Evolutionary conservation across 805 yeast genomes (phyloP).

Genomic region (Tanozyma kutaoensis): DNA sequence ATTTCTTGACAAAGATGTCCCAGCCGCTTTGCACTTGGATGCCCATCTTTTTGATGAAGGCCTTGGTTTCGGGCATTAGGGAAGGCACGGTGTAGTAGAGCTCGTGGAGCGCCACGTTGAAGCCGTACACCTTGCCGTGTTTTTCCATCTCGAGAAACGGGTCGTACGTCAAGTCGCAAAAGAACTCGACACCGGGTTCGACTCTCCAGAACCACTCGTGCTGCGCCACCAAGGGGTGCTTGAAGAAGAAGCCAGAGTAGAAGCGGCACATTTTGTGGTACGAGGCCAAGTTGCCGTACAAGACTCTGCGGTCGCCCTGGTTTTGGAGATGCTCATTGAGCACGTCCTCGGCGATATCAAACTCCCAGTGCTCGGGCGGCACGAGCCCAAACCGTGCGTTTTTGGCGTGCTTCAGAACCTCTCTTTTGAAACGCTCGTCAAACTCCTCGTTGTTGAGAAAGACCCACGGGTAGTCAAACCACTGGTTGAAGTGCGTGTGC

Average conservation of each 20-base stretch:
- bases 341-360: constrained; percentile 27
- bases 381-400: constrained; percentile 77
- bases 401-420: too few relatives aligned
- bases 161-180: constrained; percentile 85
- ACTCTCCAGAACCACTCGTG: constrained; percentile 94
- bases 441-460: constrained; percentile 77
- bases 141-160: constrained; percentile 75
- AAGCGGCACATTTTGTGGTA: constrained; percentile 81
- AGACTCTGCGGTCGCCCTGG: constrained; percentile 74
- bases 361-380: constrained; percentile 53
- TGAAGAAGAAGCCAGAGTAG: constrained; percentile 66
- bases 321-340: constrained; percentile 45
- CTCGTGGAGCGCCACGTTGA: constrained; percentile 69
- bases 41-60: constrained; percentile 37
- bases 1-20: constrained; percentile 43
- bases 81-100: constrained; percentile 72
- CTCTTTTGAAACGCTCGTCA: constrained; percentile 42
- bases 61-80: constrained; percentile 58
- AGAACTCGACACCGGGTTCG: constrained; percentile 85
- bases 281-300: constrained; percentile 72
- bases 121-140: constrained; percentile 66
- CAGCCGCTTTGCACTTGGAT: constrained; percentile 51
- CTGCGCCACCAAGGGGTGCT: constrained; percentile 58
- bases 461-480: constrained; percentile 90
- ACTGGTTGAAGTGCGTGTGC: constrained; percentile 84